A percentile compares a stretch with the other conserved stretches of the same genome.
These are phyloP conservation scores for Amanita subjunquillea DNA, from an alignment of 768 basidiomycete genomes.

Conservation along the genomic window DNA sequence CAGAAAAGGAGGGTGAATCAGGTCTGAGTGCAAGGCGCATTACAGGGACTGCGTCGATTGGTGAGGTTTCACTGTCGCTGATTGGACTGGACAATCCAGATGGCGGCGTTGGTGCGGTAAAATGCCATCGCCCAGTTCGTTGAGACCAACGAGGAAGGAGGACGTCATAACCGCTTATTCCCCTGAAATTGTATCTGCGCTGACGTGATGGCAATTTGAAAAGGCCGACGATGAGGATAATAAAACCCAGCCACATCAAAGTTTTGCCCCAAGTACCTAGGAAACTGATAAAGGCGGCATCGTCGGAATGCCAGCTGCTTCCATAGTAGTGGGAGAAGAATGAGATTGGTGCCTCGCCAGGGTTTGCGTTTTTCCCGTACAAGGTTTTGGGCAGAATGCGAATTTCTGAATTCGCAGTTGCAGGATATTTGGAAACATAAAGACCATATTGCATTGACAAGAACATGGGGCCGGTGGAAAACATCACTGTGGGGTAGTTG, in stretches of 20 bases:
- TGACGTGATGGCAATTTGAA: conserved; percentile 51
- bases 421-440: conserved; percentile 62
- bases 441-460: conserved; percentile 89
- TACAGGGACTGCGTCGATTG: conserved; percentile 43
- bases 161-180: conserved; percentile 69
- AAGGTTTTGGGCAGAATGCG: conserved; percentile 91
- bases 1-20: conserved; percentile 37
- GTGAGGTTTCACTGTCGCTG: conserved; percentile 27
- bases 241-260: conserved; percentile 77
- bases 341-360: conserved; percentile 74
- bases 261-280: conserved; percentile 80
- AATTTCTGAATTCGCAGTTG: conserved; percentile 59
- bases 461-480: conserved; percentile 99
- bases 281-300: conserved; percentile 96
- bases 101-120: conserved; percentile 29
- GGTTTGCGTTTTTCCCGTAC: conserved; percentile 94
- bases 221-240: conserved; percentile 61
- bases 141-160: conserved; percentile 66
- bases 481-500: conserved; percentile 99
- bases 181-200: conserved; percentile 47
- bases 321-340: conserved; percentile 99
- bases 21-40: conserved; percentile 53
- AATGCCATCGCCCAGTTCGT: conserved; percentile 62
- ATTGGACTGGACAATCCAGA: conserved; percentile 34
- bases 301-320: conserved; percentile 97